A percentile compares a stretch with the other conserved stretches of the same genome.
phyloP scores from a whole-genome alignment of 106 monocot species.

The Ottelia alismoides region DNA sequence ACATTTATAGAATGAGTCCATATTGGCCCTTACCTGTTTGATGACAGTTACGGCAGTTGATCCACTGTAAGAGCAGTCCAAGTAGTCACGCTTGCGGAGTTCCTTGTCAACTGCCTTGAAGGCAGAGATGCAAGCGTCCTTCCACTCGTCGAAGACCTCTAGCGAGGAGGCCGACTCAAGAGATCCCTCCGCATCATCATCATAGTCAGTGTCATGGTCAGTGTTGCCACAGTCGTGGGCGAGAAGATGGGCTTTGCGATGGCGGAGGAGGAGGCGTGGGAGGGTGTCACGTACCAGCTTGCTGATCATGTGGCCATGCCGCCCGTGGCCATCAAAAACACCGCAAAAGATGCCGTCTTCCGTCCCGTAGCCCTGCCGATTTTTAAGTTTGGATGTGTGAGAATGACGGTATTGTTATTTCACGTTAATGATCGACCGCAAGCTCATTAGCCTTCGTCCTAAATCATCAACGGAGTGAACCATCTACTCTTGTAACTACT shows the following conservation, averaged over 20 bases:
- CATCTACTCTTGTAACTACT: too few species aligned
- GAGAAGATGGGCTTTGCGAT: conserved; percentile 27
- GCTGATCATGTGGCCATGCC: conserved; percentile 73
- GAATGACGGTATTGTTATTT: too few species aligned
- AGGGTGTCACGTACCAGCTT: conserved; percentile 60
- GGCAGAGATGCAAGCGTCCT: conserved; percentile 54
- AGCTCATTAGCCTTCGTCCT: too few species aligned
- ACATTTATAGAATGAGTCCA: too few species aligned
- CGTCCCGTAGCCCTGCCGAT: conserved; percentile 75
- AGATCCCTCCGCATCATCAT: conserved; percentile 8
- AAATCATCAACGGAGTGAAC: too few species aligned
- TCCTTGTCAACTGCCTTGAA: conserved; percentile 85
- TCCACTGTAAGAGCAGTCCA: conserved; percentile 69
- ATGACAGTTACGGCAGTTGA: conserved; percentile 71
- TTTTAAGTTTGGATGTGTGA: too few species aligned
- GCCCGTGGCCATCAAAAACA: conserved; percentile 91
- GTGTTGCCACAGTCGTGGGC: conserved; percentile 13
- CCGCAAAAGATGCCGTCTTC: conserved; percentile 82
- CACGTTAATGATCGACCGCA: too few species aligned
- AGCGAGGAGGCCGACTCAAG: conserved; percentile 21
- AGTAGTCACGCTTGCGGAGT: conserved; percentile 13
- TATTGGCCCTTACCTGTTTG: conserved; percentile 65
- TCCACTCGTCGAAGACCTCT: conserved; percentile 69
- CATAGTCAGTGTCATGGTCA: conserved; percentile 19
- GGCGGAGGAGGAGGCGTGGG: conserved; percentile 47